phyloP scores from a whole-genome alignment of 805 yeast genomes.

The Yarrowia osloensis region DNA sequence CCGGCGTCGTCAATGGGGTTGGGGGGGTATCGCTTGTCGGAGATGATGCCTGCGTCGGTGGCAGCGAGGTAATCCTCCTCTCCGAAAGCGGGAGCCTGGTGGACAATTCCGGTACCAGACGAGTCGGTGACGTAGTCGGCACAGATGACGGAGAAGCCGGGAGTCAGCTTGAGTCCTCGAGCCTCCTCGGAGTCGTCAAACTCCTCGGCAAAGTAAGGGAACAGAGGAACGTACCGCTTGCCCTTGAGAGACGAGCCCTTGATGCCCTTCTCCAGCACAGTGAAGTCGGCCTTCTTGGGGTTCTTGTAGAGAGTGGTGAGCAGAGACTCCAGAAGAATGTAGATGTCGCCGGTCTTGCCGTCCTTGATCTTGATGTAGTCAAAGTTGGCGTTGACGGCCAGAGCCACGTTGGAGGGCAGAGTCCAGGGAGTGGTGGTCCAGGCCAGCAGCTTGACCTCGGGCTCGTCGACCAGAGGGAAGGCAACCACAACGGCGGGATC shows the following conservation, averaged over 20 bases:
- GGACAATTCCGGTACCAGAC: conserved; percentile 99
- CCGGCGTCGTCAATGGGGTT: conserved; percentile 96
- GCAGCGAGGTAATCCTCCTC: conserved; percentile 94
- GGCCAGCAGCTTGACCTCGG: conserved; percentile 82
- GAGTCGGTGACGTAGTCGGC: conserved; percentile 88
- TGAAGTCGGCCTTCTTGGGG: conserved; percentile 86
- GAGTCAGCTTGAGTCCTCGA: conserved; percentile 32
- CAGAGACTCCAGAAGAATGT: conserved; percentile 80
- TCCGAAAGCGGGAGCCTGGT: conserved; percentile 98
- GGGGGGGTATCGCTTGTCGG: conserved; percentile 72
- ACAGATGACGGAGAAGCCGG: conserved; percentile 78
- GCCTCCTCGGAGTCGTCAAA: conserved; percentile 53
- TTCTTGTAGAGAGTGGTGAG: conserved; percentile 86
- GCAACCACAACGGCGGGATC: conserved; percentile 97
- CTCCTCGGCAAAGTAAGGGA: conserved; percentile 72
- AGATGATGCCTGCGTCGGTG: conserved; percentile 70
- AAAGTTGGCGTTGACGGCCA: conserved; percentile 87
- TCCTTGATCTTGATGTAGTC: conserved; percentile 92
- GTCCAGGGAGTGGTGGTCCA: conserved; percentile 99
- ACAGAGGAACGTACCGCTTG: conserved; percentile 76
- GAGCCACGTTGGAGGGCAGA: conserved; percentile 87
- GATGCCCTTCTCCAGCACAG: conserved; percentile 70
- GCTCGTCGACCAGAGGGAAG: conserved; percentile 78
- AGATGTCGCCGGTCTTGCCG: conserved; percentile 79
- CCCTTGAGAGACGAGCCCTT: conserved; percentile 82